Conservation (phyloP, 1,284 basidiomycete species). For the Ceratorhiza oryzae-sativae region DNA sequence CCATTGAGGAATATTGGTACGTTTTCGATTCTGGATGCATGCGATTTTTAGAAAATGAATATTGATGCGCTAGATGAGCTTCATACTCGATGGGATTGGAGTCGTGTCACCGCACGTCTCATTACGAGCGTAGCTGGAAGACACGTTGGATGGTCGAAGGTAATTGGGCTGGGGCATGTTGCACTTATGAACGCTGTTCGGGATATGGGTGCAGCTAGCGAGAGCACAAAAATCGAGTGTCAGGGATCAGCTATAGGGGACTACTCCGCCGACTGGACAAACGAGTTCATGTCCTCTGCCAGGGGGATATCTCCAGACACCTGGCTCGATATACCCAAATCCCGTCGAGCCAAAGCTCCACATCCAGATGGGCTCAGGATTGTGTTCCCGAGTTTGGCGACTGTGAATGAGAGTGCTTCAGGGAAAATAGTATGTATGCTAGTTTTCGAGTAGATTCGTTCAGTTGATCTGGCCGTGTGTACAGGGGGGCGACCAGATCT, state of each 20-base stretch:
- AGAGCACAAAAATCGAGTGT: conserved; percentile 65
- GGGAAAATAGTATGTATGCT: conserved; percentile 60
- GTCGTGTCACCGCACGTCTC: conserved; percentile 59
- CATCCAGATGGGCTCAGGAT: conserved; percentile 65
- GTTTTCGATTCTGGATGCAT: neutral
- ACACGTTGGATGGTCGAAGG: conserved; percentile 73
- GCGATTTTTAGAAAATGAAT: too few relatives aligned
- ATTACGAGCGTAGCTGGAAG: conserved; percentile 58
- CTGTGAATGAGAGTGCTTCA: conserved; percentile 63
- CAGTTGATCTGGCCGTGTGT: neutral
- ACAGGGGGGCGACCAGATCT: conserved; percentile 78
- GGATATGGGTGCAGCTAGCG: conserved; percentile 61
- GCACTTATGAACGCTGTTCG: conserved; percentile 71
- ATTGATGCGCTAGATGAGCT: conserved; percentile 64
- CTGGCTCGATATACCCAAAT: conserved; percentile 65
- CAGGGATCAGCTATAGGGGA: conserved; percentile 81
- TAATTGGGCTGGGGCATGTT: conserved; percentile 67
- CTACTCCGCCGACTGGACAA: conserved; percentile 79
- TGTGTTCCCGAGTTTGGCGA: conserved; percentile 69
- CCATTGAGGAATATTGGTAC: conserved; percentile 25
- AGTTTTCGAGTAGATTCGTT: conserved; percentile 43
- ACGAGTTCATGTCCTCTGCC: conserved; percentile 76
- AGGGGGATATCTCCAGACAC: conserved; percentile 54
- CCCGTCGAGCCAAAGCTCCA: conserved; percentile 63
- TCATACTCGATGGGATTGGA: conserved; percentile 73